Evolutionary conservation across 2,329 filamentous ascomycete species (phyloP).

Genomic region (Pseudogymnoascus sp.): DNA sequence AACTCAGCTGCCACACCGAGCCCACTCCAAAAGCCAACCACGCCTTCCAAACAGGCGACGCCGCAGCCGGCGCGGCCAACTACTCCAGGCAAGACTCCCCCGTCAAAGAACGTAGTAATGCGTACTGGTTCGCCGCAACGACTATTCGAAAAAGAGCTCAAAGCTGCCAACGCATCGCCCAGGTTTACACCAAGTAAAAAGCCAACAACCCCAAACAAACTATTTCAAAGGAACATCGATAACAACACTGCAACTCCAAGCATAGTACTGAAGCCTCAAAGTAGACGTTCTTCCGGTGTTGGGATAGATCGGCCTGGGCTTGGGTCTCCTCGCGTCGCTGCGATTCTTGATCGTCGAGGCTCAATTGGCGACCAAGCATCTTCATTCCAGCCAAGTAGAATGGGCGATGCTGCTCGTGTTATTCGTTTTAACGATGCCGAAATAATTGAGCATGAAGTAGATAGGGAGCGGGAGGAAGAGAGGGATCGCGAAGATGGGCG

Average conservation of each 20-base stretch:
- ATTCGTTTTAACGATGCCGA: conserved; percentile 61
- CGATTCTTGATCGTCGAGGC: conserved; percentile 60
- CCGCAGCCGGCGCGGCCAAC: conserved; percentile 37
- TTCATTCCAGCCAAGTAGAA: conserved; percentile 50
- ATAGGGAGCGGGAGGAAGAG: conserved; percentile 53
- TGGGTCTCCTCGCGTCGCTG: conserved; percentile 67
- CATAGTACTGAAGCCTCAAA: conserved; percentile 55
- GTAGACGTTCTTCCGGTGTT: conserved; percentile 55
- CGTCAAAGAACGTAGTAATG: conserved; percentile 38
- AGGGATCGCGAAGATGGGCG: conserved; percentile 52
- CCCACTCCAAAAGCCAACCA: conserved; percentile 29
- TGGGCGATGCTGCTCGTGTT: conserved; percentile 29
- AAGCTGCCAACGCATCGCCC: conserved; percentile 24
- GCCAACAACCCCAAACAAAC: conserved; percentile 30
- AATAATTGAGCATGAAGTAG: conserved; percentile 53
- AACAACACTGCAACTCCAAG: conserved; percentile 55
- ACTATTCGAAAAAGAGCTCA: conserved; percentile 35
- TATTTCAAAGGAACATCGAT: conserved; percentile 47
- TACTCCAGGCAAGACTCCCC: conserved; percentile 43
- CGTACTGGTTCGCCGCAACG: conserved; percentile 43
- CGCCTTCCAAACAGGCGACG: conserved; percentile 35
- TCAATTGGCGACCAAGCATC: conserved; percentile 63
- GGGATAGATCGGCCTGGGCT: conserved; percentile 64
- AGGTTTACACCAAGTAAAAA: conserved; percentile 30
- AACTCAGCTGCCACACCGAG: conserved; percentile 21